Percentiles rank a stretch among this genome's conserved stretches.
These are phyloP conservation scores for Colletotrichum plurivorum DNA, from an alignment of 2,329 filamentous ascomycete species.

Conservation along the genomic window DNA sequence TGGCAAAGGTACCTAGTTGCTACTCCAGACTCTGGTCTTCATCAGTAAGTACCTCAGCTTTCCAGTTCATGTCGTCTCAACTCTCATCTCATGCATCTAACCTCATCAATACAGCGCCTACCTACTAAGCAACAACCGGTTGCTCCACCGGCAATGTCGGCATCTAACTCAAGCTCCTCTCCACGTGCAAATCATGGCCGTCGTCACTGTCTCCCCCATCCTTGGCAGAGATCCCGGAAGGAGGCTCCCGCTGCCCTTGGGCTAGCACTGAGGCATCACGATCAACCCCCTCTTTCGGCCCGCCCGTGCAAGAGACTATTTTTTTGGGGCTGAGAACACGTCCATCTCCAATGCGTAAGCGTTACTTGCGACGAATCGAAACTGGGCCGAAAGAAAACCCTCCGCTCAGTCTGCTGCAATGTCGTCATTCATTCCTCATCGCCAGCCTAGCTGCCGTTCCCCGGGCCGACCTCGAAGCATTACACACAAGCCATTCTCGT, in stretches of 20 bases:
- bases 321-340: slow-evolving; percentile 2
- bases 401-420: slow-evolving; percentile 26
- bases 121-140: too few species aligned
- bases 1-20: too few species aligned
- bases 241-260: slow-evolving; percentile 1
- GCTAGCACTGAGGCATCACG: slow-evolving; percentile 6
- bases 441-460: slow-evolving; percentile 4
- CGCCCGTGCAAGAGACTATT: slow-evolving; percentile 23
- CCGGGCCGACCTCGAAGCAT: not conserved
- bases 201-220: not conserved
- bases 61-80: not conserved
- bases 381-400: slow-evolving; percentile 13
- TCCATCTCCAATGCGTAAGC: slow-evolving; percentile 11
- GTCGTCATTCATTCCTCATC: slow-evolving; percentile 39
- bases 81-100: not conserved
- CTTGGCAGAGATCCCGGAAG: slow-evolving; percentile 31
- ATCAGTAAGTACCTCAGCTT: not conserved
- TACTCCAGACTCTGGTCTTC: not conserved
- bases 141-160: slow-evolving; percentile 31
- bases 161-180: slow-evolving; percentile 14
- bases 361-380: slow-evolving; percentile 1
- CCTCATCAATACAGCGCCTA: not conserved
- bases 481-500: not conserved
- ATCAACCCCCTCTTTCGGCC: slow-evolving; percentile 24
- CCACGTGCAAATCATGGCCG: slow-evolving; percentile 19